Percentiles rank a stretch among this genome's conserved stretches.
Evolutionary conservation across 768 basidiomycete genomes (phyloP).

Genomic region (Podaxis mareebaensis): DNA sequence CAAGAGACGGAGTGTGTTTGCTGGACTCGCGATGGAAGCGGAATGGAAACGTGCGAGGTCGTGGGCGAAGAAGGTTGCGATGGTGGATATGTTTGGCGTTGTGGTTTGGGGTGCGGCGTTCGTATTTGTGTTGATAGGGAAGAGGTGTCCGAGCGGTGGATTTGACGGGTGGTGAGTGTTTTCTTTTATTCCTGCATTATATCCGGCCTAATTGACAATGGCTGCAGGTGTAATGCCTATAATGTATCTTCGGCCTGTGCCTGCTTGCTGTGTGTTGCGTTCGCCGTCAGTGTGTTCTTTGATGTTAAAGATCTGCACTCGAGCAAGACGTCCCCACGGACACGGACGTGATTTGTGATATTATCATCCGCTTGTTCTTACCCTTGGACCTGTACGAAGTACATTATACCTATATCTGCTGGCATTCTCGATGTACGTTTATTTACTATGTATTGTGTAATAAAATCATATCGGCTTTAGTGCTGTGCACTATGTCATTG

Average conservation of each 20-base stretch:
- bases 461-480: background rate
- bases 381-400: background rate
- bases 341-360: constrained; percentile 27
- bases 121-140: constrained; percentile 59
- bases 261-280: constrained; percentile 56
- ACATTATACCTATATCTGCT: background rate
- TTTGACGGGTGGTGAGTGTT: constrained; percentile 64
- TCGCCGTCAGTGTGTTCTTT: constrained; percentile 59
- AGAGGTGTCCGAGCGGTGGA: constrained; percentile 61
- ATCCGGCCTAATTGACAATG: constrained; percentile 10
- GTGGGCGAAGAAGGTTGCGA: constrained; percentile 51
- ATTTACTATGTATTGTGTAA: background rate
- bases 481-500: no score
- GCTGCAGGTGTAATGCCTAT: constrained; percentile 66
- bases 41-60: constrained; percentile 59
- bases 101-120: constrained; percentile 63
- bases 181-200: background rate
- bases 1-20: constrained; percentile 55
- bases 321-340: constrained; percentile 65
- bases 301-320: constrained; percentile 64
- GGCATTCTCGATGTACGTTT: background rate
- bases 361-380: background rate
- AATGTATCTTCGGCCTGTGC: constrained; percentile 65
- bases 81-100: constrained; percentile 47
- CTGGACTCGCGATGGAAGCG: constrained; percentile 63